A percentile compares a stretch with the other conserved stretches of the same genome.
phyloP scores from a whole-genome alignment of 2,329 filamentous ascomycete genomes.

The Aspergillus sp. region DNA sequence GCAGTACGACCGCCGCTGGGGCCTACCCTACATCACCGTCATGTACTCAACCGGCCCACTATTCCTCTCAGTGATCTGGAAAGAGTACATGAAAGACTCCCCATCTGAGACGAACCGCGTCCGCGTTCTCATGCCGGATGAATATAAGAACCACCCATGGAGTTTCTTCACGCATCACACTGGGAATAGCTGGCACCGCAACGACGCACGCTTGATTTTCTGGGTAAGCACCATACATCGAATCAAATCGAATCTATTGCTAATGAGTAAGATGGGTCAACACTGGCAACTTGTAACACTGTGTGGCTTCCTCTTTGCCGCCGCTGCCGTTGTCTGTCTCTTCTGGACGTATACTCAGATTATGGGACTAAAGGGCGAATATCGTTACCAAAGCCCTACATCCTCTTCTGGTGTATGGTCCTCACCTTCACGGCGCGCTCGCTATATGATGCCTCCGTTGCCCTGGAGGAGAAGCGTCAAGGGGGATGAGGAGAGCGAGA shows the following conservation, averaged over 20 bases:
- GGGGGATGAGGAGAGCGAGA: slow-evolving; percentile 37
- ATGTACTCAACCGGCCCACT: slow-evolving; percentile 78
- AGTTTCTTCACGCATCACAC: slow-evolving; percentile 69
- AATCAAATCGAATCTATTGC: no score
- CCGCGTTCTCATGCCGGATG: slow-evolving; percentile 66
- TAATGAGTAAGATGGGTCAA: slow-evolving; percentile 49
- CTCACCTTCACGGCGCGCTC: slow-evolving; percentile 36
- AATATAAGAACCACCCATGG: slow-evolving; percentile 68
- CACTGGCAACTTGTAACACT: slow-evolving; percentile 58
- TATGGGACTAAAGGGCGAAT: slow-evolving; percentile 26
- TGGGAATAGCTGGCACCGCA: slow-evolving; percentile 66
- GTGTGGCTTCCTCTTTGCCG: slow-evolving; percentile 51
- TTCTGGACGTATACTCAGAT: slow-evolving; percentile 54
- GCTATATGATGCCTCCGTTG: slow-evolving; percentile 34
- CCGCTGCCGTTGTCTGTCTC: slow-evolving; percentile 48
- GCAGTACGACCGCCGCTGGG: slow-evolving; percentile 67
- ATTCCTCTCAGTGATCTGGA: slow-evolving; percentile 73
- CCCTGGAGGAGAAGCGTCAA: slow-evolving; percentile 40
- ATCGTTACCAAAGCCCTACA: no score
- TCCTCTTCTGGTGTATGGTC: slow-evolving; percentile 19
- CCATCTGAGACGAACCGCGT: slow-evolving; percentile 52
- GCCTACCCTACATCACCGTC: slow-evolving; percentile 71
- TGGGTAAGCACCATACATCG: slow-evolving; percentile 35
- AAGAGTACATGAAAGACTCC: slow-evolving; percentile 62
- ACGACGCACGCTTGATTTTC: slow-evolving; percentile 64